Percentiles rank a stretch among this genome's conserved stretches.
Evolutionary conservation across 169 alveolate species (phyloP).

Genomic region (Babesia sp.): DNA sequence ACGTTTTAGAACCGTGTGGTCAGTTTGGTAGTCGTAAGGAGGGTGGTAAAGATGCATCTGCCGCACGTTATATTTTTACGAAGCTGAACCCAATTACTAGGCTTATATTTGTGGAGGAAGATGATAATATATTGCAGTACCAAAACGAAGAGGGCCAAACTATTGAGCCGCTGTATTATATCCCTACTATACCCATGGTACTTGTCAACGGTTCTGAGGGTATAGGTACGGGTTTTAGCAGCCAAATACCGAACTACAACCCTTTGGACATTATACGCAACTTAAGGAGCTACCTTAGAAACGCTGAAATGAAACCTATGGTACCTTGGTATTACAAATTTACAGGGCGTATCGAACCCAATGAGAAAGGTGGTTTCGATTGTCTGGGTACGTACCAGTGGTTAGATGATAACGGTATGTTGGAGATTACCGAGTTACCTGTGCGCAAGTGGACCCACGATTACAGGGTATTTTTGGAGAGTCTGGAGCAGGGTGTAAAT

Average conservation of each 20-base stretch:
- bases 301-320: constrained; percentile 89
- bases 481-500: constrained; percentile 46
- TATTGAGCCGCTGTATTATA: constrained; percentile 98
- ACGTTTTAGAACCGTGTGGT: constrained; percentile 93
- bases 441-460: constrained; percentile 95
- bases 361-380: constrained; percentile 80
- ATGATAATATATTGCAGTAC: constrained; percentile 90
- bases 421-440: constrained; percentile 97
- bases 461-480: constrained; percentile 91
- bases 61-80: constrained; percentile 93
- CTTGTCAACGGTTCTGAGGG: constrained; percentile 99
- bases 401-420: constrained; percentile 71
- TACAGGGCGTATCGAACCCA: constrained; percentile 89
- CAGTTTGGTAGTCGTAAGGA: constrained; percentile 98
- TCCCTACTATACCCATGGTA: constrained; percentile 97
- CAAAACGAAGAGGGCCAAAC: constrained; percentile 96
- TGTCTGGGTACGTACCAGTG: constrained; percentile 79
- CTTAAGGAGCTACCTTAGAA: constrained; percentile 84
- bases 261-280: constrained; percentile 94
- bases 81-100: constrained; percentile 87
- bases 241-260: constrained; percentile 94
- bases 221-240: constrained; percentile 97
- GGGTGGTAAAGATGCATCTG: constrained; percentile 98
- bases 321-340: constrained; percentile 98
- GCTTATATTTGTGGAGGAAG: constrained; percentile 88